Percentiles rank a stretch among this genome's conserved stretches.
phyloP scores from a whole-genome alignment of 2,329 filamentous ascomycete species.

The Colletotrichum cereale region DNA sequence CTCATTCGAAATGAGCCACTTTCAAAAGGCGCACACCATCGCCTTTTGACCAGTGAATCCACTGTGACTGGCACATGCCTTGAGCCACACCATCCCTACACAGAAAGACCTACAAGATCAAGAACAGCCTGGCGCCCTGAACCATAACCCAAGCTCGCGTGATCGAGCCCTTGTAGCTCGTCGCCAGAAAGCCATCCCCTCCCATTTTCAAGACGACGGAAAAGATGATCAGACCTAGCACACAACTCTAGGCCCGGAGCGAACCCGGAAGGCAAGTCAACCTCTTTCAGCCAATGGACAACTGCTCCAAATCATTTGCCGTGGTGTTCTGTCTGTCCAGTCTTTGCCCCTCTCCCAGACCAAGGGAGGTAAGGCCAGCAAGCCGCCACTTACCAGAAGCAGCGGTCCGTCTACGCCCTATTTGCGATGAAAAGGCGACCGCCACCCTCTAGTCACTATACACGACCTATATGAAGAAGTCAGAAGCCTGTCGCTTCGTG shows the following conservation, averaged over 20 bases:
- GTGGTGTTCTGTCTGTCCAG: constrained; percentile 15
- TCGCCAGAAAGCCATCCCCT: constrained; percentile 3
- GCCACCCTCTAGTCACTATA: constrained; percentile 4
- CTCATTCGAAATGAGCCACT: neutral
- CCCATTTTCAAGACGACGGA: constrained; percentile 3
- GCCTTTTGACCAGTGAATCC: neutral
- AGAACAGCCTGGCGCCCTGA: neutral
- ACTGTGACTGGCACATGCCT: constrained; percentile 4
- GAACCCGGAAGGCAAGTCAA: neutral
- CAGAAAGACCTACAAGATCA: neutral
- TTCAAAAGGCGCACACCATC: neutral
- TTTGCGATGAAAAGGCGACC: constrained; percentile 21
- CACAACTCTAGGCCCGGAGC: constrained; percentile 11
- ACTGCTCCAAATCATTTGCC: constrained; percentile 4
- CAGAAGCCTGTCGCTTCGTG: neutral
- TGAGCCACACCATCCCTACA: neutral
- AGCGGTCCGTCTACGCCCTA: constrained; percentile 5
- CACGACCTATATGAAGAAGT: constrained; percentile 16
- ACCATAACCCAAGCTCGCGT: neutral
- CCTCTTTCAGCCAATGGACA: neutral
- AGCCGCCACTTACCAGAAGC: constrained; percentile 28
- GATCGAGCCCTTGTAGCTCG: neutral
- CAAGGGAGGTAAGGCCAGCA: neutral
- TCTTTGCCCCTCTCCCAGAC: neutral
- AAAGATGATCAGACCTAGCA: neutral